These are phyloP conservation scores for Psilocybe cubensis DNA, from an alignment of 768 basidiomycete species.

Conservation along the genomic window DNA sequence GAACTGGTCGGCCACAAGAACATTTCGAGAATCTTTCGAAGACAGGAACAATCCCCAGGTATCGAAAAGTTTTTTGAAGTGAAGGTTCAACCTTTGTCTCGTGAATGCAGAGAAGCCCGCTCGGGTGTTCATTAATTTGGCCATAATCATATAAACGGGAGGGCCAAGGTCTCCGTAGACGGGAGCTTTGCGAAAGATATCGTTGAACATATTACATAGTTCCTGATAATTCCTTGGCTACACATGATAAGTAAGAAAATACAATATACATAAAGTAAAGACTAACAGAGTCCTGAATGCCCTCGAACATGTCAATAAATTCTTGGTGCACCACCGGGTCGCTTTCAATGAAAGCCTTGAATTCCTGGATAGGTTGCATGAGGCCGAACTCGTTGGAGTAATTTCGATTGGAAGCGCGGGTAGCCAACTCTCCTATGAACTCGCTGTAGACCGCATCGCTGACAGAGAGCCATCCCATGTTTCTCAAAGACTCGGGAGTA, in stretches of 20 bases:
- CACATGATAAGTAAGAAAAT: neutral
- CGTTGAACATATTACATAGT: conserved; percentile 8
- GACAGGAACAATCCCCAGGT: conserved; percentile 3
- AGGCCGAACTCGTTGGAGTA: neutral
- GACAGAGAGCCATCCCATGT: conserved; percentile 6
- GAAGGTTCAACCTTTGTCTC: neutral
- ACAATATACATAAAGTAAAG: neutral
- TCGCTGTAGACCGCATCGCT: neutral
- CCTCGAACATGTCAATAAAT: conserved; percentile 9
- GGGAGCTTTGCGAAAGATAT: conserved; percentile 4
- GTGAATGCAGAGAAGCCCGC: conserved; percentile 8
- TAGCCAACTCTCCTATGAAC: neutral
- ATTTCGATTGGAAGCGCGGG: neutral
- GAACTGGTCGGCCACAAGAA: neutral
- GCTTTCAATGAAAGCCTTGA: conserved; percentile 8
- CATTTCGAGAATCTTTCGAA: neutral
- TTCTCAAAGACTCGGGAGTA: neutral
- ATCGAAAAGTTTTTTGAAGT: conserved; percentile 11
- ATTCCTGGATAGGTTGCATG: conserved; percentile 7
- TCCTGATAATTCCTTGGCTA: conserved; percentile 4
- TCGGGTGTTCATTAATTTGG: conserved; percentile 5
- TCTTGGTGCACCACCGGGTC: neutral
- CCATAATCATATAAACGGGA: conserved; percentile 11
- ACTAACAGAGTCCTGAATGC: conserved; percentile 1
- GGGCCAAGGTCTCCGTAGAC: conserved; percentile 7